phyloP scores from a whole-genome alignment of 1,284 basidiomycete genomes.

The Sporisorium sorghi region DNA sequence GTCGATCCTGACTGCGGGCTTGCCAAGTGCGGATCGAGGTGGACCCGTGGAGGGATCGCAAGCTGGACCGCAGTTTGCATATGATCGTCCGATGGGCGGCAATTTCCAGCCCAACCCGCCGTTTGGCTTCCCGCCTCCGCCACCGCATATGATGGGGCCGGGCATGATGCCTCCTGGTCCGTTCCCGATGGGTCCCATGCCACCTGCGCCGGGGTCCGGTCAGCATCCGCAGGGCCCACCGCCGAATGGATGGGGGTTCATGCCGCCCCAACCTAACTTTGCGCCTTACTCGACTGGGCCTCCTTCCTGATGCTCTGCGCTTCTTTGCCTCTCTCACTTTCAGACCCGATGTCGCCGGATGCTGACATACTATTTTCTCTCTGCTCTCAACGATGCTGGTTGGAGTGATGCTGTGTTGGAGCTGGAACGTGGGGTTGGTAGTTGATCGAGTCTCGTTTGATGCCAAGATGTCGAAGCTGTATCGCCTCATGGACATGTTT shows the following conservation, averaged over 20 bases:
- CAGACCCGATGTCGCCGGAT: too few species aligned
- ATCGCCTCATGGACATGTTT: background rate
- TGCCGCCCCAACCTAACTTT: conserved; percentile 31
- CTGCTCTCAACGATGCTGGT: background rate
- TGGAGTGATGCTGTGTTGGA: conserved; percentile 38
- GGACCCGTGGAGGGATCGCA: conserved; percentile 17
- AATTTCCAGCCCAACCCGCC: conserved; percentile 25
- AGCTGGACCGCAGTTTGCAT: conserved; percentile 13
- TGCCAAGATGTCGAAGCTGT: background rate
- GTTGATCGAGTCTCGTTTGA: background rate
- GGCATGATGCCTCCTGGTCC: conserved; percentile 38
- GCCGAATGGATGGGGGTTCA: conserved; percentile 19
- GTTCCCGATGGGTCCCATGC: conserved; percentile 44
- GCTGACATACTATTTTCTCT: background rate
- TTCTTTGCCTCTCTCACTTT: background rate
- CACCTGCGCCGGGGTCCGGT: conserved; percentile 16
- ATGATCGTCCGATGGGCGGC: conserved; percentile 22
- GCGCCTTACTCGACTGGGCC: conserved; percentile 47
- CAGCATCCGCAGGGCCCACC: conserved; percentile 25
- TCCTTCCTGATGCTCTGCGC: conserved; percentile 27
- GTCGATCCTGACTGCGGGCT: conserved; percentile 43
- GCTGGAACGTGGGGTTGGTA: conserved; percentile 57
- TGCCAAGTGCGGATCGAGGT: conserved; percentile 14
- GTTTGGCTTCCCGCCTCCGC: conserved; percentile 41
- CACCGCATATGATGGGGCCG: conserved; percentile 37